Percentiles rank a stretch among this genome's conserved stretches.
Evolutionary conservation across 768 basidiomycete species (phyloP).

Genomic region (Naganishia kalamii): DNA sequence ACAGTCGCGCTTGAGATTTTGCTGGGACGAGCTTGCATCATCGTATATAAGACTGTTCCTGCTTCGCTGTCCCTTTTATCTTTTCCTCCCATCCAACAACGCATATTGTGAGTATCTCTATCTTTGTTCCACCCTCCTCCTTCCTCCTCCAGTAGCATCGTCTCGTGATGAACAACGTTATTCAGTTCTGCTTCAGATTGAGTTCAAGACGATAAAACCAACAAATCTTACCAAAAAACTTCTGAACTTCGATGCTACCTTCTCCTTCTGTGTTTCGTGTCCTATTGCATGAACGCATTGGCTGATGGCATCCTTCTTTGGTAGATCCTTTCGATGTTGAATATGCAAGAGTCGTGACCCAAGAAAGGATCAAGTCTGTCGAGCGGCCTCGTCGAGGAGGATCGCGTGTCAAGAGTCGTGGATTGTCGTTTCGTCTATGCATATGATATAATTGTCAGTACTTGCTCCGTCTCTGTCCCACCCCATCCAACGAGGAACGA

Average conservation of each 20-base stretch:
- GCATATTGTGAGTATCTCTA: not conserved
- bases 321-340: not conserved
- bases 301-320: conserved; percentile 1
- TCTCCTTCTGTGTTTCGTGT: not conserved
- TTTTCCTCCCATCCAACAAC: not conserved
- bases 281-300: not conserved
- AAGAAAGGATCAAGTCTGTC: too few species aligned
- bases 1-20: not conserved
- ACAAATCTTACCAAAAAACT: conserved; percentile 16
- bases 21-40: not conserved
- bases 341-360: too few species aligned
- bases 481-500: not conserved
- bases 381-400: too few species aligned
- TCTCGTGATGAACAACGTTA: conserved; percentile 16
- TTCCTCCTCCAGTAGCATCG: conserved; percentile 1
- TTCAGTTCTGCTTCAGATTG: conserved; percentile 20
- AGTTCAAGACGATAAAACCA: conserved; percentile 18
- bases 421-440: not conserved
- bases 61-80: too few species aligned
- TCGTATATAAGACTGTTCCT: not conserved
- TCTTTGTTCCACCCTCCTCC: not conserved
- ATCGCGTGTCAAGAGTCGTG: too few species aligned
- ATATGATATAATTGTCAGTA: not conserved
- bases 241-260: conserved; percentile 17
- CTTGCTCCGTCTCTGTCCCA: too few species aligned